phyloP scores from a whole-genome alignment of 768 basidiomycete species.

The Trametes punicea region DNA sequence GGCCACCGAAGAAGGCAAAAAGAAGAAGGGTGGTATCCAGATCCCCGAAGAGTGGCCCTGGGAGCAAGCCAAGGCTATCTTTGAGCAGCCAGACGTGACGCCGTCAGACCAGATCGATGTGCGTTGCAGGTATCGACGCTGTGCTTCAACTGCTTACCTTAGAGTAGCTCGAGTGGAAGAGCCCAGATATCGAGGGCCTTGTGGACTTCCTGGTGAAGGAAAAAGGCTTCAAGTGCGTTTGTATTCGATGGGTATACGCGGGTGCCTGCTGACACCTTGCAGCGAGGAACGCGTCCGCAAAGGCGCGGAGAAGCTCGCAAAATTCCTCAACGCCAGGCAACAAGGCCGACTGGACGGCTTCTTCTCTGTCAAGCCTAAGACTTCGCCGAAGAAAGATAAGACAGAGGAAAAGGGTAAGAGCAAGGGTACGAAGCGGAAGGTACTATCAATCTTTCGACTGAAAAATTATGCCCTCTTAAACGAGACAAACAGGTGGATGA shows the following conservation, averaged over 20 bases:
- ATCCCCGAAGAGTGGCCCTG: slow-evolving; percentile 97
- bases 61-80: slow-evolving; percentile 91
- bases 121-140: slow-evolving; percentile 10
- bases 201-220: slow-evolving; percentile 91
- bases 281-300: slow-evolving; percentile 97
- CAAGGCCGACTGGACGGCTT: slow-evolving; percentile 97
- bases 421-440: slow-evolving; percentile 55
- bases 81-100: slow-evolving; percentile 85
- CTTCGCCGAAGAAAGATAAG: slow-evolving; percentile 47
- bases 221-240: slow-evolving; percentile 92
- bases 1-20: slow-evolving; percentile 48
- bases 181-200: slow-evolving; percentile 89
- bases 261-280: slow-evolving; percentile 3
- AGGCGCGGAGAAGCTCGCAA: slow-evolving; percentile 89
- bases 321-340: slow-evolving; percentile 85
- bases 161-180: slow-evolving; percentile 95
- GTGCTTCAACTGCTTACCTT: not conserved
- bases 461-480: no score
- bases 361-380: slow-evolving; percentile 71
- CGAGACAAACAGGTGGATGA: slow-evolving; percentile 24
- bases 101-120: slow-evolving; percentile 87
- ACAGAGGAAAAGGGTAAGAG: slow-evolving; percentile 33
- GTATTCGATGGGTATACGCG: not conserved
- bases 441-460: slow-evolving; percentile 16
- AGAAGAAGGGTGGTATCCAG: slow-evolving; percentile 70